These are phyloP conservation scores for Collybia sp. DNA, from an alignment of 768 basidiomycete species.

Conservation along the genomic window DNA sequence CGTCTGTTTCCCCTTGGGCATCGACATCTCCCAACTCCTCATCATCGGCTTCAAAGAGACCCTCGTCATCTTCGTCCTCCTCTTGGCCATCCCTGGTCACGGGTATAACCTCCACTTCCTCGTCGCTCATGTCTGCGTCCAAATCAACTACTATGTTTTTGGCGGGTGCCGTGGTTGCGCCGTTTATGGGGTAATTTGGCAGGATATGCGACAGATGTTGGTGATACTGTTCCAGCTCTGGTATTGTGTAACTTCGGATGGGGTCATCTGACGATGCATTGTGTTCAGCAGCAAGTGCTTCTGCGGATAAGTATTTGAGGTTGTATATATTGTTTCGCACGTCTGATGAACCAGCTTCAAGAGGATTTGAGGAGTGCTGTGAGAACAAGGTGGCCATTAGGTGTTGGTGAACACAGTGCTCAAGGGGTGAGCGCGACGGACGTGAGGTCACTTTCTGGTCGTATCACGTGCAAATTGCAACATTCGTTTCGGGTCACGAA, in stretches of 20 bases:
- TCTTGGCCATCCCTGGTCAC: conserved; percentile 19
- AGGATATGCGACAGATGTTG: conserved; percentile 44
- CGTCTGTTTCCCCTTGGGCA: conserved; percentile 42
- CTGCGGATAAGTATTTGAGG: conserved; percentile 29
- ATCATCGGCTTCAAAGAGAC: conserved; percentile 23
- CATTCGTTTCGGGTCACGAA: no score
- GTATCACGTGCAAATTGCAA: no score
- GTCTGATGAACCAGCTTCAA: conserved; percentile 65
- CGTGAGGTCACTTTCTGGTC: conserved; percentile 5
- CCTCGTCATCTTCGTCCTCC: conserved; percentile 25
- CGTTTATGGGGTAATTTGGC: conserved; percentile 15
- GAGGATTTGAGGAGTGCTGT: conserved; percentile 71
- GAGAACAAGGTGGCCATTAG: conserved; percentile 40
- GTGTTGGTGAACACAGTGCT: no score
- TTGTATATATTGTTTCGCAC: conserved; percentile 42
- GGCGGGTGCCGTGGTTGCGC: conserved; percentile 5
- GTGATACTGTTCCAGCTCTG: conserved; percentile 43
- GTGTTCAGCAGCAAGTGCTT: conserved; percentile 20
- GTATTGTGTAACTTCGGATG: conserved; percentile 27
- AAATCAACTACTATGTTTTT: conserved; percentile 32
- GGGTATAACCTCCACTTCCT: conserved; percentile 16
- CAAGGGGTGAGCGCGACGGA: neutral
- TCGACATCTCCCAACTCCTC: conserved; percentile 20
- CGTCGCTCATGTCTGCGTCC: conserved; percentile 51
- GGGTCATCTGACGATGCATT: conserved; percentile 49